These are phyloP conservation scores for Conoideocrella luteorostrata DNA, from an alignment of 2,329 filamentous ascomycete genomes.

Conservation along the genomic window DNA sequence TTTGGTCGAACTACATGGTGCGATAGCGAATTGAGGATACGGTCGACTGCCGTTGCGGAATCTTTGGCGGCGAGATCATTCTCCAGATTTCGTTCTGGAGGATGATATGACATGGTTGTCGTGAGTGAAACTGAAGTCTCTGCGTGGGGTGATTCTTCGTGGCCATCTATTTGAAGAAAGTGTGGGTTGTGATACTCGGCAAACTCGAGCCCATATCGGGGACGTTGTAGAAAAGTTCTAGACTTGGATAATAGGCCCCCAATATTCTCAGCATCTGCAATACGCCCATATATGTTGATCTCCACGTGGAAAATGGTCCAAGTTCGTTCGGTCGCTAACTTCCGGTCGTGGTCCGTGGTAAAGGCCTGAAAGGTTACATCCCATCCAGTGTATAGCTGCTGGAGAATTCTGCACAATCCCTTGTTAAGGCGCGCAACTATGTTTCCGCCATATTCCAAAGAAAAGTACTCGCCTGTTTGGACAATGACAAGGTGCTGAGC, in stretches of 20 bases:
- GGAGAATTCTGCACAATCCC: background rate
- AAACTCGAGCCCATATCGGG: background rate
- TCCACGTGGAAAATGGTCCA: background rate
- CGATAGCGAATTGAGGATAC: slow-evolving; percentile 2
- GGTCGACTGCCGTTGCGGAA: background rate
- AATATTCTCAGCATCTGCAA: background rate
- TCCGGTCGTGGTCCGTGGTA: background rate
- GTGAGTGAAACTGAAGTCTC: background rate
- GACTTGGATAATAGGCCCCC: slow-evolving; percentile 1
- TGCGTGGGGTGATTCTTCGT: background rate
- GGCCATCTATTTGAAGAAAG: slow-evolving; percentile 3
- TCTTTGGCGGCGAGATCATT: background rate
- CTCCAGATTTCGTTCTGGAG: background rate
- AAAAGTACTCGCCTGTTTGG: slow-evolving; percentile 1
- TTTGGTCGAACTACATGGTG: background rate
- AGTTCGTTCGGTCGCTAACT: background rate
- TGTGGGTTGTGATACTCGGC: slow-evolving; percentile 3
- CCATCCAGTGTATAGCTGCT: background rate
- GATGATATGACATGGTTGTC: background rate
- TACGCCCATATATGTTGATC: slow-evolving; percentile 1
- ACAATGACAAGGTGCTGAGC: background rate
- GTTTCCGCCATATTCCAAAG: background rate
- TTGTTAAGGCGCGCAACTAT: slow-evolving; percentile 1
- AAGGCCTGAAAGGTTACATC: background rate
- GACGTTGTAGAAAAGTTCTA: slow-evolving; percentile 2